Percentiles rank a stretch among this genome's conserved stretches.
Evolutionary conservation across 345 rosid genomes (phyloP).

Genomic region (Boechera divaricarpa): DNA sequence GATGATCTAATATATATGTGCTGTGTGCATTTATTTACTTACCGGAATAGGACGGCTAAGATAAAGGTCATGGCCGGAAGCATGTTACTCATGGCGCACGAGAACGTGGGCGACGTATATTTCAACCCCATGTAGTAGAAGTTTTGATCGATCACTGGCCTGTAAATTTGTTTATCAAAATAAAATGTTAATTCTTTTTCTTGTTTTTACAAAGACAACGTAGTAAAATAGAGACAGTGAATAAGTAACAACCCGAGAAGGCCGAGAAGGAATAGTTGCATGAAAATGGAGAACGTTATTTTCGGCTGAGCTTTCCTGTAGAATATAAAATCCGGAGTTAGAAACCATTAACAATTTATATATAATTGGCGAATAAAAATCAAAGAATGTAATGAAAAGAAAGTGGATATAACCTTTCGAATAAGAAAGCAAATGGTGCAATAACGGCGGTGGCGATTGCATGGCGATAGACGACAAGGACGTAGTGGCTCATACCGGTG

Average conservation of each 20-base stretch:
- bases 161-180: constrained; percentile 1
- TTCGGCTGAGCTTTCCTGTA: constrained; percentile 39
- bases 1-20: no score
- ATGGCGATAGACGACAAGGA: constrained; percentile 74
- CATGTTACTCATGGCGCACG: constrained; percentile 75
- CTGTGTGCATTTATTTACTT: constrained; percentile 13
- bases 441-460: constrained; percentile 61
- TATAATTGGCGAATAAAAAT: not conserved
- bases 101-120: constrained; percentile 77
- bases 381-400: not conserved
- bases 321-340: not conserved
- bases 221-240: not conserved
- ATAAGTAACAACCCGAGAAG: constrained; percentile 40
- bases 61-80: constrained; percentile 85
- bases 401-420: constrained; percentile 55
- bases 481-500: constrained; percentile 69
- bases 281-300: constrained; percentile 39
- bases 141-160: constrained; percentile 52
- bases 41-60: constrained; percentile 79
- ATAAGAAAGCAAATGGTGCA: constrained; percentile 74
- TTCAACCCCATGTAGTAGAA: constrained; percentile 75
- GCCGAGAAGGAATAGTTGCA: constrained; percentile 43
- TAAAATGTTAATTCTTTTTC: not conserved
- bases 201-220: not conserved
- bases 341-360: not conserved